Evolutionary conservation across 1,139 yeast genomes (phyloP).

Genomic region (Candida labiduridarum): DNA sequence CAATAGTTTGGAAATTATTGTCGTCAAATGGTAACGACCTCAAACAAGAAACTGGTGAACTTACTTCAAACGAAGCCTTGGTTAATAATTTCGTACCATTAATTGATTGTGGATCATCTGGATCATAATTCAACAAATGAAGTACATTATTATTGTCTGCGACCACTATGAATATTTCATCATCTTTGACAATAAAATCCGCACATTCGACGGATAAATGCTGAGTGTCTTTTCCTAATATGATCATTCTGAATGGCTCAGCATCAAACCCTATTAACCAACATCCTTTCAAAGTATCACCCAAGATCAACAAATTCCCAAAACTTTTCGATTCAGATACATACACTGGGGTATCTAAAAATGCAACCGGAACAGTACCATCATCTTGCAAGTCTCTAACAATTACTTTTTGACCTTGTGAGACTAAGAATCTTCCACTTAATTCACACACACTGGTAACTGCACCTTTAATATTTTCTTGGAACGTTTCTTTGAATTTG

Average conservation of each 20-base stretch:
- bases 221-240: conserved; percentile 74
- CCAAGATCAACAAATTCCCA: conserved; percentile 76
- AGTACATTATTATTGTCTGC: conserved; percentile 74
- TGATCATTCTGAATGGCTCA: conserved; percentile 87
- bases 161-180: conserved; percentile 64
- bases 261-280: conserved; percentile 91
- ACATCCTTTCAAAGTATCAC: conserved; percentile 80
- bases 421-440: conserved; percentile 79
- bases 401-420: conserved; percentile 87
- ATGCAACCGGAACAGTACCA: conserved; percentile 90
- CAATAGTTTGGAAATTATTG: conserved; percentile 58
- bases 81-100: conserved; percentile 79
- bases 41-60: conserved; percentile 64
- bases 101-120: conserved; percentile 82
- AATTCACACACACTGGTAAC: conserved; percentile 78
- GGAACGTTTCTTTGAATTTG: conserved; percentile 73
- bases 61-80: conserved; percentile 70
- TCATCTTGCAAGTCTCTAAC: conserved; percentile 84
- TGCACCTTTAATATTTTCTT: conserved; percentile 84
- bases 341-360: conserved; percentile 80
- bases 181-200: conserved; percentile 74
- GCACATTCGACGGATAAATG: conserved; percentile 62
- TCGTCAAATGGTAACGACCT: conserved; percentile 51
- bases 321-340: conserved; percentile 80
- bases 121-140: conserved; percentile 84